Evolutionary conservation across 2,329 filamentous ascomycete species (phyloP).

Genomic region (Fusarium tjaetaba): DNA sequence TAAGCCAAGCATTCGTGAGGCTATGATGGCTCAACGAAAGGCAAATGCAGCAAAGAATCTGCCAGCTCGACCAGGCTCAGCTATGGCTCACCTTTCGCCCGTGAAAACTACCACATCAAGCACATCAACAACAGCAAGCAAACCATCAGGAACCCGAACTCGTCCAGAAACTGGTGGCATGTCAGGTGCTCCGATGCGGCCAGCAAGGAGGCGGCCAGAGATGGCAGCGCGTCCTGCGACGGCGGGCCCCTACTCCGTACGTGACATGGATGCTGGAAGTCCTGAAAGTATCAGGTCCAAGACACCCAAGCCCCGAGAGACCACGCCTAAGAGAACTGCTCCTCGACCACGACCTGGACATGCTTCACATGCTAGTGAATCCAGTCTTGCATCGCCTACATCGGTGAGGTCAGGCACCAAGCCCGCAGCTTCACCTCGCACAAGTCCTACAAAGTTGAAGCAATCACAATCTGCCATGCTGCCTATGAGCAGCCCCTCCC

Average conservation of each 20-base stretch:
- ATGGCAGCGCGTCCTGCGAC: conserved; percentile 69
- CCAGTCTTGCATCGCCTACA: conserved; percentile 59
- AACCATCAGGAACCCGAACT: conserved; percentile 51
- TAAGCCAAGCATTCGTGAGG: conserved; percentile 79
- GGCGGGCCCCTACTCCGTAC: conserved; percentile 71
- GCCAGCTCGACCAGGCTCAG: conserved; percentile 68
- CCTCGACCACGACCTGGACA: conserved; percentile 60
- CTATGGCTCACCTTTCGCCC: conserved; percentile 70
- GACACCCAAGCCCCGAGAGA: conserved; percentile 61
- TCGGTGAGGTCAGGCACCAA: conserved; percentile 47
- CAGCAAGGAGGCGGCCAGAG: conserved; percentile 67
- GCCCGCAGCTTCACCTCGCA: conserved; percentile 52
- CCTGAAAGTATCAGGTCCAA: conserved; percentile 60
- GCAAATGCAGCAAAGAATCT: conserved; percentile 62
- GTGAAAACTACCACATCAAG: conserved; percentile 51
- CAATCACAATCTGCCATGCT: conserved; percentile 45
- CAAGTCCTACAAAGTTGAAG: conserved; percentile 54
- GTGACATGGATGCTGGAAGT: conserved; percentile 57
- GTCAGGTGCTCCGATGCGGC: conserved; percentile 71
- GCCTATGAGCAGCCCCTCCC: conserved; percentile 55
- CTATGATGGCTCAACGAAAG: conserved; percentile 85
- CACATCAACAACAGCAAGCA: conserved; percentile 45
- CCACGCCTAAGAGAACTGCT: conserved; percentile 62
- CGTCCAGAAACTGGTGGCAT: conserved; percentile 65
- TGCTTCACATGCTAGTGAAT: conserved; percentile 61